phyloP scores from a whole-genome alignment of 129 eudicot genomes.

The Apium graveolens region DNA sequence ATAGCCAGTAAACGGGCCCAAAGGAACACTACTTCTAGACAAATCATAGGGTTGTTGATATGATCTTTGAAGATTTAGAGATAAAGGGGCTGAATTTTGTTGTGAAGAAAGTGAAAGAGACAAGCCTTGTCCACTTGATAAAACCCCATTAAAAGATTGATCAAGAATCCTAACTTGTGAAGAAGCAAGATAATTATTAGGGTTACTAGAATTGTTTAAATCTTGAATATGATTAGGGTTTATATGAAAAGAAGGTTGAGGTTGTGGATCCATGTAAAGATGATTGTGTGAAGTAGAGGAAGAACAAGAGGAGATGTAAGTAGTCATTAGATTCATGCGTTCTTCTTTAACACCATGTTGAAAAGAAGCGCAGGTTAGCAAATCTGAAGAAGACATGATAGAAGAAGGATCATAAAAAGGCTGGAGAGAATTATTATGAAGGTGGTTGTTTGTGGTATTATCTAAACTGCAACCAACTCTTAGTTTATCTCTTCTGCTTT shows the following conservation, averaged over 20 bases:
- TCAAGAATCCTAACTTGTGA: conserved; percentile 19
- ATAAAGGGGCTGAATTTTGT: conserved; percentile 22
- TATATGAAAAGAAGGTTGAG: conserved; percentile 15
- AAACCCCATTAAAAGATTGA: conserved; percentile 26
- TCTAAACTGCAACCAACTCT: conserved; percentile 22
- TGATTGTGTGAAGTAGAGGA: conserved; percentile 10
- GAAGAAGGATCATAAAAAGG: conserved; percentile 42
- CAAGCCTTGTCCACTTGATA: conserved; percentile 30
- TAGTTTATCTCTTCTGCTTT: conserved; percentile 65
- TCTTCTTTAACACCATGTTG: conserved; percentile 22
- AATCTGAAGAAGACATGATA: conserved; percentile 23
- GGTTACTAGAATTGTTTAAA: conserved; percentile 11
- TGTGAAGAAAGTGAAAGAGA: conserved; percentile 36
- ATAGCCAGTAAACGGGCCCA: conserved; percentile 70
- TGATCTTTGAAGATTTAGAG: conserved; percentile 26
- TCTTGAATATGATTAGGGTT: conserved; percentile 34
- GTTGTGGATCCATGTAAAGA: conserved; percentile 25
- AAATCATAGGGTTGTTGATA: conserved; percentile 15
- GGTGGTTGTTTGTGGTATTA: conserved; percentile 5
- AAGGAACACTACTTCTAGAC: conserved; percentile 27
- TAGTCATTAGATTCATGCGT: conserved; percentile 17
- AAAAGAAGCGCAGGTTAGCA: conserved; percentile 14
- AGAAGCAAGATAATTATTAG: conserved; percentile 17
- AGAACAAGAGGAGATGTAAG: conserved; percentile 12
- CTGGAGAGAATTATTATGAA: conserved; percentile 11